Evolutionary conservation across 306 rosid species (phyloP).

Genomic region (Leucaena leucocephala): DNA sequence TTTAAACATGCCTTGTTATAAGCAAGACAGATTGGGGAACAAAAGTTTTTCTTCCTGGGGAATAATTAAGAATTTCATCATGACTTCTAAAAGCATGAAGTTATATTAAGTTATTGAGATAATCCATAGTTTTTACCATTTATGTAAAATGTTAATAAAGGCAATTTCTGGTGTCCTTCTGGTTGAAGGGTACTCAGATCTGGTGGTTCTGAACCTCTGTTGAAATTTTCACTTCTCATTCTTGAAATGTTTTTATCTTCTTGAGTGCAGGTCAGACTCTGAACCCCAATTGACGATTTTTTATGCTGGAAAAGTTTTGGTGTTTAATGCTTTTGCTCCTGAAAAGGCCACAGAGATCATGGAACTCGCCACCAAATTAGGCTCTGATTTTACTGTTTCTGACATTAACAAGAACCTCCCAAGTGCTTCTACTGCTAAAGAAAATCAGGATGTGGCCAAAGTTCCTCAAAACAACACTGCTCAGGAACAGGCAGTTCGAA

Average conservation of each 20-base stretch:
- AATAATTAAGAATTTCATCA: background rate
- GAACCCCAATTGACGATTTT: constrained; percentile 73
- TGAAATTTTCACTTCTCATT: background rate
- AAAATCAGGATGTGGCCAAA: constrained; percentile 30
- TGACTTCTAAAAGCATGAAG: background rate
- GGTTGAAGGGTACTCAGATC: constrained; percentile 16
- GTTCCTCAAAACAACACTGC: constrained; percentile 29
- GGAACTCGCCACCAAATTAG: constrained; percentile 67
- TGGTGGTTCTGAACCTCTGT: constrained; percentile 4
- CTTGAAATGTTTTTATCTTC: background rate
- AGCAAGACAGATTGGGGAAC: background rate
- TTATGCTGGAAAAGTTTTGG: constrained; percentile 68
- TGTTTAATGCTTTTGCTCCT: constrained; percentile 57
- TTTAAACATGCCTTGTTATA: constrained; percentile 8
- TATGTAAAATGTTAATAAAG: background rate
- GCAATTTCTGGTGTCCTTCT: background rate
- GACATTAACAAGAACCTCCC: constrained; percentile 20
- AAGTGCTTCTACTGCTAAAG: constrained; percentile 23
- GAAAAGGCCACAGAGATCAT: constrained; percentile 73
- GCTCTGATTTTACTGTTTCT: constrained; percentile 36
- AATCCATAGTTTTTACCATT: constrained; percentile 21
- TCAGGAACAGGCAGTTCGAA: constrained; percentile 39
- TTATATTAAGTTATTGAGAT: constrained; percentile 34
- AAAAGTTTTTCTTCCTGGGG: constrained; percentile 3
- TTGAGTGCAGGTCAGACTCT: constrained; percentile 42